Evolutionary conservation across 2,329 filamentous ascomycete species (phyloP), one percentile per base, ranked within the genome.

Genomic region (Pseudocercospora pini-densiflorae): DNA sequence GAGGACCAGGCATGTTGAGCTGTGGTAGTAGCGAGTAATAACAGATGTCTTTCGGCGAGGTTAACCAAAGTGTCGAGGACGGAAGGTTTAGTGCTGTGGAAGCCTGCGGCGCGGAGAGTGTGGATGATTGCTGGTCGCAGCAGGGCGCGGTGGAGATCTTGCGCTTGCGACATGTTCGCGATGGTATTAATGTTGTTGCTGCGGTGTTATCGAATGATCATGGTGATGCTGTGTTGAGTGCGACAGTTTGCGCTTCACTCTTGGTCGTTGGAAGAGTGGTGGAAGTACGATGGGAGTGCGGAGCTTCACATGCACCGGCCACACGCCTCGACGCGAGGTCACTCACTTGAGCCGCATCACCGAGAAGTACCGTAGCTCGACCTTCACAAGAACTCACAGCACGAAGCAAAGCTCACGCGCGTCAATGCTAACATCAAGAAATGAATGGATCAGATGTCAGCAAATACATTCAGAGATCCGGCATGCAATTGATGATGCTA

Each of bases 1-100:
- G 90, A 92, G 71, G 89, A 87, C 16, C 85, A 83, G 4, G 92
- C 91, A 79, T 94, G 90, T 24, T 85, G 82, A 2, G 90, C 90
- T 0, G 93, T 91, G 40, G 88, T 86, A 68, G 89, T 86, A 68
- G 92, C 92, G 21, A 97, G 87, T 3, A 92, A 82, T 23, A 88
- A 82, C 65, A 98, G 82, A 79, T 97, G 97, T 71, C 92, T 89
- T 51, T 90, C 91, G 0, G 93, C 90, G 7, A 98, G 85, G 79
- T 97, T 93, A 14, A 93, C 92, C n/a, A 97, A 79, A 9, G 92
- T 90, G 80, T 98, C 94, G 64, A 97, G 84, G 6, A 96, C 93
- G 3, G 90, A 90, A 1, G 92, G 90, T 62, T 89, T 89, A 59
- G 93, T 92, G 49, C 90, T 86, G 78, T 96, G 92, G 81, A 96